A percentile compares a stretch with the other conserved stretches of the same genome.
Conservation (phyloP, 306 rosid genomes). For the Gastrolobium bilobum region DNA sequence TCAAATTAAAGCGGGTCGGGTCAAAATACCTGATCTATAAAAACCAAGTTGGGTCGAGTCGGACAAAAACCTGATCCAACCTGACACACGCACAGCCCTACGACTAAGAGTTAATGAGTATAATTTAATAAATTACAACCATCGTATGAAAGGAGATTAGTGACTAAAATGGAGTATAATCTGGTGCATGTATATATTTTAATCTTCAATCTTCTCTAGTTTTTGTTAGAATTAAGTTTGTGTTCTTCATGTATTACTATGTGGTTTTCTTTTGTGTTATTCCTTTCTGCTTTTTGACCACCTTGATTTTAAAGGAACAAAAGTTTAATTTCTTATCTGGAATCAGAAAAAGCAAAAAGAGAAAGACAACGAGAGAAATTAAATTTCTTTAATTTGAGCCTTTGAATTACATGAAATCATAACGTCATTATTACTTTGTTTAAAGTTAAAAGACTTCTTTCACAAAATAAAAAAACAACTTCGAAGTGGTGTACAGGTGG, state of each 20-base stretch:
- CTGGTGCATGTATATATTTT: not conserved
- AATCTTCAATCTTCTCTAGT: not conserved
- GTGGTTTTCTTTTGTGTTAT: not conserved
- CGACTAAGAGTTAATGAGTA: too few relatives aligned
- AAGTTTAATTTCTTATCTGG: not conserved
- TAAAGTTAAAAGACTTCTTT: slow-evolving; percentile 42
- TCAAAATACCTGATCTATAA: too few relatives aligned
- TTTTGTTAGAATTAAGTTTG: not conserved
- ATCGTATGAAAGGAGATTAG: too few relatives aligned
- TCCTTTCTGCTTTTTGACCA: not conserved
- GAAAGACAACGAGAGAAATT: slow-evolving; percentile 8
- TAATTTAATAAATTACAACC: too few relatives aligned
- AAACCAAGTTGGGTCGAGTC: too few relatives aligned
- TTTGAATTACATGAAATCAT: slow-evolving; percentile 39
- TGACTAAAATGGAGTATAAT: too few relatives aligned
- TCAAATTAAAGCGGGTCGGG: too few relatives aligned
- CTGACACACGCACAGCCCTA: too few relatives aligned
- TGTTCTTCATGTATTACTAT: not conserved
- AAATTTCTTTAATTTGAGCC: slow-evolving; percentile 37
- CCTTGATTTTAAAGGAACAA: not conserved
- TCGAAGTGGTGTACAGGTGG: slow-evolving; percentile 43
- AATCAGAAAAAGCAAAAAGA: not conserved
- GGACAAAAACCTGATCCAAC: too few relatives aligned
- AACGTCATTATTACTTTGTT: slow-evolving; percentile 45
- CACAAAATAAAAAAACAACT: slow-evolving; percentile 8